Evolutionary conservation across 371 early-diverging fungal genomes (phyloP).

Genomic region (Apophysomyces variabilis): DNA sequence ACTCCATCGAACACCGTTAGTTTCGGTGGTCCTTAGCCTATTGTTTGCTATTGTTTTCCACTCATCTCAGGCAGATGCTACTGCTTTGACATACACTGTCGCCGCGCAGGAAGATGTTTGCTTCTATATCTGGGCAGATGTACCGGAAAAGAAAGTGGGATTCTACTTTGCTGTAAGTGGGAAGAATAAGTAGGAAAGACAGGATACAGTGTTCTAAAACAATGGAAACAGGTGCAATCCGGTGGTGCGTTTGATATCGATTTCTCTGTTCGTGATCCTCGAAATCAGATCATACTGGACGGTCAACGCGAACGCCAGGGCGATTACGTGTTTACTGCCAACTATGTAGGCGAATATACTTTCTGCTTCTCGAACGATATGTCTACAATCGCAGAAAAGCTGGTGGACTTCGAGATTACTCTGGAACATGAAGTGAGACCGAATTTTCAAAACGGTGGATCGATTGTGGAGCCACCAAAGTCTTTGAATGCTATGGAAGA

Average conservation of each 20-base stretch:
- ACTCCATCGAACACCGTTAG: background rate
- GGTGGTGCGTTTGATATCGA: slow-evolving; percentile 95
- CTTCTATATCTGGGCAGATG: slow-evolving; percentile 73
- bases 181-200: slow-evolving; percentile 5
- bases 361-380: slow-evolving; percentile 93
- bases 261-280: slow-evolving; percentile 78
- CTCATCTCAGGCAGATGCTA: slow-evolving; percentile 37
- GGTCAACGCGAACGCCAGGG: slow-evolving; percentile 89
- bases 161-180: slow-evolving; percentile 95
- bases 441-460: slow-evolving; percentile 20
- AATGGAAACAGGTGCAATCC: slow-evolving; percentile 74
- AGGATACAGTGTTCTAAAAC: background rate
- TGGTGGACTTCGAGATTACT: slow-evolving; percentile 91
- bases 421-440: slow-evolving; percentile 80
- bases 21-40: slow-evolving; percentile 4
- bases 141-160: slow-evolving; percentile 83
- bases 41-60: background rate
- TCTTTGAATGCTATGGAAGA: slow-evolving; percentile 73
- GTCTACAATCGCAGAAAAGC: slow-evolving; percentile 89
- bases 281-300: slow-evolving; percentile 58
- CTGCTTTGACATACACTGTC: slow-evolving; percentile 85
- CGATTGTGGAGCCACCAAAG: slow-evolving; percentile 45
- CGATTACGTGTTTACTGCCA: slow-evolving; percentile 88
- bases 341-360: slow-evolving; percentile 82
- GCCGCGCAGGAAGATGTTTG: slow-evolving; percentile 87